phyloP scores from a whole-genome alignment of 305 asterid species.

The Fraxinus sp. region DNA sequence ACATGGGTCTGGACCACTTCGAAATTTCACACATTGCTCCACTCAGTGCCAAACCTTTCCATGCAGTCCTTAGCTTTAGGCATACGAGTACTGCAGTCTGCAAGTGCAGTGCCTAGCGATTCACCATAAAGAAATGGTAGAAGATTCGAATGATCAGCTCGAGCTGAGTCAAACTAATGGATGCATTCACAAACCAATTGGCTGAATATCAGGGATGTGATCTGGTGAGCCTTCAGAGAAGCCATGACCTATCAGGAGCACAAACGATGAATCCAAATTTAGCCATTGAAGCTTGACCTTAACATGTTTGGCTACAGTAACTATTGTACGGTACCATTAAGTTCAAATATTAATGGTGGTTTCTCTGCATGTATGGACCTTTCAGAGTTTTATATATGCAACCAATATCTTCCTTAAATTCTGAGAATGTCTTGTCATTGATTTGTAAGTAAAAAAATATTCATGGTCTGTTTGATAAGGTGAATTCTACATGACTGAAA shows the following conservation, averaged over 20 bases:
- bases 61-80: constrained; percentile 45
- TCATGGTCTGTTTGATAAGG: neutral
- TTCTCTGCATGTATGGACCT: neutral
- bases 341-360: neutral
- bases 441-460: neutral
- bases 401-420: neutral
- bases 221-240: too few relatives aligned
- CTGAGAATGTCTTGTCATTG: neutral
- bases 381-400: neutral
- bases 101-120: constrained; percentile 62
- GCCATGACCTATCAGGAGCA: too few relatives aligned
- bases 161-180: constrained; percentile 45
- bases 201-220: too few relatives aligned
- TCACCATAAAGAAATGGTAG: constrained; percentile 79
- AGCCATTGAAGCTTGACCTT: neutral
- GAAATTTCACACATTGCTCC: constrained; percentile 78
- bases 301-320: neutral
- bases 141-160: constrained; percentile 34
- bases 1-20: constrained; percentile 50
- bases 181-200: constrained; percentile 38
- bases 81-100: constrained; percentile 37
- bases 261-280: too few relatives aligned
- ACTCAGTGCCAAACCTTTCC: constrained; percentile 67
- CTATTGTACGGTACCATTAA: neutral
- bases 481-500: neutral